These are phyloP conservation scores for Tylopilus vinaceipallidus DNA, from an alignment of 768 basidiomycete genomes.

Conservation along the genomic window DNA sequence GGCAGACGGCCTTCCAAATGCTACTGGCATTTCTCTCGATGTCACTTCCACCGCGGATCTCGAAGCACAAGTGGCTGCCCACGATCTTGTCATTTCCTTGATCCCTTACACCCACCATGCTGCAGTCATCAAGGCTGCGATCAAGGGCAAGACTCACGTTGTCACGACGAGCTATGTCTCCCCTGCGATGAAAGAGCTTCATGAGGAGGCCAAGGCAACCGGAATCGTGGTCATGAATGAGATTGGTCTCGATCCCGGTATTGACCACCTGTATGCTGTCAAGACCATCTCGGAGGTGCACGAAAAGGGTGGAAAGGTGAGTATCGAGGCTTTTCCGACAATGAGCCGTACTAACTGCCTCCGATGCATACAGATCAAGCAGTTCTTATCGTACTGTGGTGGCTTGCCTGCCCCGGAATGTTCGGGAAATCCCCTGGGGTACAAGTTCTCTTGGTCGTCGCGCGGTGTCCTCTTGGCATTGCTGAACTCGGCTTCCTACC, in stretches of 20 bases:
- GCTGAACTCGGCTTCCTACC: slow-evolving; percentile 84
- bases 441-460: slow-evolving; percentile 99
- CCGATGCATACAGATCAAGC: slow-evolving; percentile 57
- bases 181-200: slow-evolving; percentile 85
- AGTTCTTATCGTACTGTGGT: slow-evolving; percentile 94
- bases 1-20: slow-evolving; percentile 61
- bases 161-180: slow-evolving; percentile 97
- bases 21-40: slow-evolving; percentile 79
- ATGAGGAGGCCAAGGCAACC: slow-evolving; percentile 76
- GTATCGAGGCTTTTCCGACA: slow-evolving; percentile 3
- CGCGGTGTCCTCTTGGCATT: slow-evolving; percentile 94
- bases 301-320: slow-evolving; percentile 88
- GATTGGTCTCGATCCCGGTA: slow-evolving; percentile 95
- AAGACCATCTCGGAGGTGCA: slow-evolving; percentile 95
- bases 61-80: slow-evolving; percentile 75
- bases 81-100: slow-evolving; percentile 93
- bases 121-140: slow-evolving; percentile 83
- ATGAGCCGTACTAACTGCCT: background rate
- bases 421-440: slow-evolving; percentile 92
- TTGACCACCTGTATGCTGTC: slow-evolving; percentile 91
- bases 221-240: slow-evolving; percentile 97
- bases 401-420: slow-evolving; percentile 92
- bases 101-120: slow-evolving; percentile 95
- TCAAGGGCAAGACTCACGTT: slow-evolving; percentile 82
- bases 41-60: slow-evolving; percentile 69